These are phyloP conservation scores for Trichoderma afroharzianum DNA, from an alignment of 2,329 filamentous ascomycete genomes.

Conservation along the genomic window DNA sequence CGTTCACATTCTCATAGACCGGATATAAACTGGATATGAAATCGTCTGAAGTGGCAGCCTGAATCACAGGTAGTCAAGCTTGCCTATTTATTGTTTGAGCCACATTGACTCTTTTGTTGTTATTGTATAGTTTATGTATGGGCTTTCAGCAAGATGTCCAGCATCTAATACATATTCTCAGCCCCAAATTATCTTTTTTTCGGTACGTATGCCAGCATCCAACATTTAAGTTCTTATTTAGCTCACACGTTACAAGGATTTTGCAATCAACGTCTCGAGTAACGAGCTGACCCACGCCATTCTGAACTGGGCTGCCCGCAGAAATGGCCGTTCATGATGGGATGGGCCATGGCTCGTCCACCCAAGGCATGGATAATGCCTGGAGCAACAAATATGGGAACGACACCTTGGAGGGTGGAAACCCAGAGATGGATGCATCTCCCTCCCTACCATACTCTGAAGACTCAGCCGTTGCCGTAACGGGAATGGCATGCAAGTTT, in stretches of 20 bases:
- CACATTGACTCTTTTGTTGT: background rate
- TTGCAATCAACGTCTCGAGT: background rate
- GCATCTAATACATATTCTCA: background rate
- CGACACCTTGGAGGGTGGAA: background rate
- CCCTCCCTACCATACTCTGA: background rate
- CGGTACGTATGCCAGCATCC: background rate
- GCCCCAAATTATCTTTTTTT: background rate
- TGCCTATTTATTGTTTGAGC: background rate
- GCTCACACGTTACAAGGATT: background rate
- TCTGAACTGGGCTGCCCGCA: background rate
- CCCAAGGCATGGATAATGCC: background rate
- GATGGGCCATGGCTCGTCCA: background rate
- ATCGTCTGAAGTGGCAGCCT: background rate
- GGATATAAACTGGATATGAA: background rate
- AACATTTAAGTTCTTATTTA: background rate
- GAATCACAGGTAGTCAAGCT: background rate
- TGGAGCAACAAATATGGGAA: background rate
- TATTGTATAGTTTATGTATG: background rate
- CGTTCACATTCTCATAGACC: background rate
- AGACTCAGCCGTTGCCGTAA: conserved; percentile 30
- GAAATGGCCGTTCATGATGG: background rate
- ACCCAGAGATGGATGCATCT: background rate
- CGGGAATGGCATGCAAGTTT: conserved; percentile 39
- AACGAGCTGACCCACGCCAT: background rate
- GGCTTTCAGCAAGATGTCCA: background rate